phyloP scores from a whole-genome alignment of 2,329 filamentous ascomycete species.

The Cercospora zeae-maydis region DNA sequence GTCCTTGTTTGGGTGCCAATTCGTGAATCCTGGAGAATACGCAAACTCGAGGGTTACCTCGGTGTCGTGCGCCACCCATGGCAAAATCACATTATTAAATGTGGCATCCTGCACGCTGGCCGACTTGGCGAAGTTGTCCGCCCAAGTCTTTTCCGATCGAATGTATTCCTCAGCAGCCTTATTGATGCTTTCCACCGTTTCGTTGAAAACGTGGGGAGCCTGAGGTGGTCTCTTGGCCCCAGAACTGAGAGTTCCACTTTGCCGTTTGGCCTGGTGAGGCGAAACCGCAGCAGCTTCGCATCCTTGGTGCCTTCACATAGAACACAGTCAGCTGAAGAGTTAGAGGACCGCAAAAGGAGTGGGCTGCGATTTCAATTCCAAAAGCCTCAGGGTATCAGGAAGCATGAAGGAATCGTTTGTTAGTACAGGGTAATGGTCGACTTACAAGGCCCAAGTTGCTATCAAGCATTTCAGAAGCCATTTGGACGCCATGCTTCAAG shows the following conservation, averaged over 20 bases:
- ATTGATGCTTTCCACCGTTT: background rate
- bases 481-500: background rate
- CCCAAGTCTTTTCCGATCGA: constrained; percentile 48
- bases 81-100: constrained; percentile 56
- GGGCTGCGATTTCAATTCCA: background rate
- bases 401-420: background rate
- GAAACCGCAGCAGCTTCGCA: background rate
- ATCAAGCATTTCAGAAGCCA: background rate
- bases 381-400: background rate
- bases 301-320: background rate
- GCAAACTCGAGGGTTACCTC: constrained; percentile 45
- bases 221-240: constrained; percentile 4
- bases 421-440: background rate
- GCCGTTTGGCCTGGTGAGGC: background rate
- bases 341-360: background rate
- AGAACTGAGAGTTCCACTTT: background rate
- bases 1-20: background rate
- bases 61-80: constrained; percentile 61
- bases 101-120: constrained; percentile 53
- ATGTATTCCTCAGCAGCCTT: background rate
- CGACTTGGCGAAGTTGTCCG: constrained; percentile 63
- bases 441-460: background rate
- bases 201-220: background rate
- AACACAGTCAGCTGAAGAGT: background rate
- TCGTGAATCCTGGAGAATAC: constrained; percentile 40